phyloP scores from a whole-genome alignment of 1,284 basidiomycete genomes.

The Fistulinella staudtii region DNA sequence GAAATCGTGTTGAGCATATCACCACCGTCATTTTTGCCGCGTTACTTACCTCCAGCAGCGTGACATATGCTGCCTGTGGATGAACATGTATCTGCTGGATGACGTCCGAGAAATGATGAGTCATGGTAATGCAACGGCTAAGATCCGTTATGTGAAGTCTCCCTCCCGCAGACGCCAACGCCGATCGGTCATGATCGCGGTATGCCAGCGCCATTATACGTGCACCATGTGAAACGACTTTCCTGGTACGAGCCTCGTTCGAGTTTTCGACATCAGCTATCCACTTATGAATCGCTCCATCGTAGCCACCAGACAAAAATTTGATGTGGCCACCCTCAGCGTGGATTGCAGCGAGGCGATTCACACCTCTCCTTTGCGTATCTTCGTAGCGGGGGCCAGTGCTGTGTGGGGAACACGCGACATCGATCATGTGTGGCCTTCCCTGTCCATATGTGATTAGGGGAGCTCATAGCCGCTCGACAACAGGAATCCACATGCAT shows the following conservation, averaged over 20 bases:
- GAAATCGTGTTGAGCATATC: slow-evolving; percentile 12
- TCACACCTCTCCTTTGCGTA: slow-evolving; percentile 34
- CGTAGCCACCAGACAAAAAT: slow-evolving; percentile 45
- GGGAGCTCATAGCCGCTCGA: slow-evolving; percentile 17
- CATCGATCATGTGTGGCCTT: slow-evolving; percentile 30
- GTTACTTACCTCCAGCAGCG: slow-evolving; percentile 45
- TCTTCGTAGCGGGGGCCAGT: slow-evolving; percentile 26
- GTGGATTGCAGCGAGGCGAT: slow-evolving; percentile 36
- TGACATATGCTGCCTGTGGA: slow-evolving; percentile 39
- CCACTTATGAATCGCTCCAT: slow-evolving; percentile 42
- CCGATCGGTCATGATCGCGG: slow-evolving; percentile 29
- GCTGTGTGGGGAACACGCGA: slow-evolving; percentile 28
- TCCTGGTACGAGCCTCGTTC: slow-evolving; percentile 21
- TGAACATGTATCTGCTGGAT: slow-evolving; percentile 47
- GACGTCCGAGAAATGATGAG: slow-evolving; percentile 36
- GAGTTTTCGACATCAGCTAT: slow-evolving; percentile 23
- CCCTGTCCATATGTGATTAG: slow-evolving; percentile 19
- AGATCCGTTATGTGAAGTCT: slow-evolving; percentile 35
- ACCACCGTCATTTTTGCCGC: slow-evolving; percentile 13
- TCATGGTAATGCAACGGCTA: slow-evolving; percentile 24
- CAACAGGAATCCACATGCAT: slow-evolving; percentile 27
- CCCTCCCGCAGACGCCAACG: slow-evolving; percentile 35
- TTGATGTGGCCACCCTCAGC: slow-evolving; percentile 29
- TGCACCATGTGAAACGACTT: slow-evolving; percentile 30
- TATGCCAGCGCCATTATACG: slow-evolving; percentile 38